Evolutionary conservation across 768 basidiomycete species (phyloP).

Genomic region (Inosperma sp.): DNA sequence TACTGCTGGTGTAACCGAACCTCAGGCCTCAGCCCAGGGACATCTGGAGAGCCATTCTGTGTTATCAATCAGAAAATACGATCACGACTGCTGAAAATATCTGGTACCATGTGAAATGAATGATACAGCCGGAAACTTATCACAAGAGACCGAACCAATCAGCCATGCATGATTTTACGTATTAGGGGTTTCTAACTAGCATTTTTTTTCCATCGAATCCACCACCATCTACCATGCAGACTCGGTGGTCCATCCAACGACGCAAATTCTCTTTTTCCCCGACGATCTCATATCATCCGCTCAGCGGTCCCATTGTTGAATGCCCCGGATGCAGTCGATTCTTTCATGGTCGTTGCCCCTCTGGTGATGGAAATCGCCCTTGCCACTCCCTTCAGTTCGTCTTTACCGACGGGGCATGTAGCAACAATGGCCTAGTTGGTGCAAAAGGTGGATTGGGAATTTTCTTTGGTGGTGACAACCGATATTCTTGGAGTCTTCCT

Average conservation of each 20-base stretch:
- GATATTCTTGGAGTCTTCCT: slow-evolving; percentile 23
- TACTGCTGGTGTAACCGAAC: too few species aligned
- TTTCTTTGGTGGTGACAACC: slow-evolving; percentile 24
- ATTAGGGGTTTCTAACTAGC: too few species aligned
- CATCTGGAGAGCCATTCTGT: too few species aligned
- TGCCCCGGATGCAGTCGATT: not conserved
- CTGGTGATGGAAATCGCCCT: not conserved
- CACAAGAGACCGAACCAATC: too few species aligned
- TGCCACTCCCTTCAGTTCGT: slow-evolving; percentile 27
- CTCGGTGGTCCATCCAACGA: not conserved
- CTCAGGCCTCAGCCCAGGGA: too few species aligned
- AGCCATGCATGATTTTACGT: too few species aligned
- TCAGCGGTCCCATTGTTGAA: not conserved
- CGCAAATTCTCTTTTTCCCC: slow-evolving; percentile 1
- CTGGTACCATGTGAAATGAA: too few species aligned
- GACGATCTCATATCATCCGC: not conserved
- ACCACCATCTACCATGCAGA: too few species aligned
- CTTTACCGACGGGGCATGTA: slow-evolving; percentile 34
- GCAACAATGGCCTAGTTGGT: slow-evolving; percentile 21
- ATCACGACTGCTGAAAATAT: too few species aligned
- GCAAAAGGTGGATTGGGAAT: slow-evolving; percentile 31
- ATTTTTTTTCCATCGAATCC: too few species aligned
- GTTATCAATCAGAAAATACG: too few species aligned
- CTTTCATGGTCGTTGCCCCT: not conserved
- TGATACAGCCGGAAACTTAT: too few species aligned